phyloP scores from a whole-genome alignment of 768 basidiomycete species.

The Roridomyces roridus region DNA sequence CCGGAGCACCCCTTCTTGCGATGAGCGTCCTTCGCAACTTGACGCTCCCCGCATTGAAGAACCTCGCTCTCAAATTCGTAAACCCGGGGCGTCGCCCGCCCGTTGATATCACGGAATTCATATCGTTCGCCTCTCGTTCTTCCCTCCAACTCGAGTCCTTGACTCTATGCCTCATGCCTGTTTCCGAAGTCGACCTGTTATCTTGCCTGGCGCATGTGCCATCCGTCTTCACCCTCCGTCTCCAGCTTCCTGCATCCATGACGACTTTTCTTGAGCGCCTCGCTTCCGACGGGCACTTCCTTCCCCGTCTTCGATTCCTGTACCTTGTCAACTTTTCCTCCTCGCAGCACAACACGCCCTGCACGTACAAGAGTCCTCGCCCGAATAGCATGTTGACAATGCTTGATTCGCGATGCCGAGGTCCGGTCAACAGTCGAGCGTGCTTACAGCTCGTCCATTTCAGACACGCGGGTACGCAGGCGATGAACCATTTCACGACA shows the following conservation, averaged over 20 bases:
- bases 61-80: neutral
- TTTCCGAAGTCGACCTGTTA: neutral
- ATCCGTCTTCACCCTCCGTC: neutral
- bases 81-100: neutral
- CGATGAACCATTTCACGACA: neutral
- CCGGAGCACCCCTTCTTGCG: neutral
- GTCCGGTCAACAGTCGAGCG: neutral
- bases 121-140: slow-evolving; percentile 6
- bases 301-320: slow-evolving; percentile 2
- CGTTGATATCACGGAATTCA: neutral
- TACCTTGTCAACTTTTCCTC: neutral
- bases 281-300: neutral
- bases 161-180: neutral
- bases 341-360: neutral
- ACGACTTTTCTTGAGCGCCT: neutral
- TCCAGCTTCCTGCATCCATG: neutral
- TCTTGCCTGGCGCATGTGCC: neutral
- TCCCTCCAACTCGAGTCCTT: neutral
- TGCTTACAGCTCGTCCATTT: slow-evolving; percentile 1
- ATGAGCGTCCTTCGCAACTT: neutral
- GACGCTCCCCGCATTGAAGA: neutral
- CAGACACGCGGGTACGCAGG: neutral
- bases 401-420: slow-evolving; percentile 1
- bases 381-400: neutral
- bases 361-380: neutral